Percentiles rank a stretch among this genome's conserved stretches.
These are phyloP conservation scores for Rhizopus sp. DNA, from an alignment of 371 early-diverging fungal genomes.

Conservation along the genomic window DNA sequence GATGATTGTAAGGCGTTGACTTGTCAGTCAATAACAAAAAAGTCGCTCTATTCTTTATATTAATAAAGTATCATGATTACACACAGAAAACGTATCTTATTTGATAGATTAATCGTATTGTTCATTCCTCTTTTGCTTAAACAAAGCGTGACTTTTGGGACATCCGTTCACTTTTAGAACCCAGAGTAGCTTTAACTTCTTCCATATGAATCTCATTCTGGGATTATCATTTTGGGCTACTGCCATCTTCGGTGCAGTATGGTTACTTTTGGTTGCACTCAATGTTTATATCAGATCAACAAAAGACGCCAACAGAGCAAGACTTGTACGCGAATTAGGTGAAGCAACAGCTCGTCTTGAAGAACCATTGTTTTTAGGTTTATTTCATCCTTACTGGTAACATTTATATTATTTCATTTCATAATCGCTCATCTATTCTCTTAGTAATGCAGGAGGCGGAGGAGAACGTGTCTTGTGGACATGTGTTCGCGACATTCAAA, in stretches of 20 bases:
- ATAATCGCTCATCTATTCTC: background rate
- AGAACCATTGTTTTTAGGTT: slow-evolving; percentile 56
- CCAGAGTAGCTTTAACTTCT: slow-evolving; percentile 88
- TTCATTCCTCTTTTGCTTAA: too few species aligned
- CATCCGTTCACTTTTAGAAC: slow-evolving; percentile 22
- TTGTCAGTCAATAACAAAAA: too few species aligned
- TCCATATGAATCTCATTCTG: background rate
- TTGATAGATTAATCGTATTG: too few species aligned
- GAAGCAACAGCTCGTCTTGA: slow-evolving; percentile 13
- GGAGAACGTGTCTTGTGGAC: slow-evolving; percentile 97
- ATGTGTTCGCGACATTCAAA: slow-evolving; percentile 75
- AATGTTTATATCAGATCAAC: slow-evolving; percentile 23
- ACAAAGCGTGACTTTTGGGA: too few species aligned
- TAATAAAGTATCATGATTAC: too few species aligned
- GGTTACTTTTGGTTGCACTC: slow-evolving; percentile 14
- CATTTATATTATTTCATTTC: slow-evolving; percentile 1
- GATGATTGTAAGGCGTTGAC: too few species aligned
- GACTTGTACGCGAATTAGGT: slow-evolving; percentile 28
- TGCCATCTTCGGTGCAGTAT: slow-evolving; percentile 6
- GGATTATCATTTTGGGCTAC: slow-evolving; percentile 34
- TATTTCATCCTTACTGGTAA: slow-evolving; percentile 91
- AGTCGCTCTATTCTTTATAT: too few species aligned
- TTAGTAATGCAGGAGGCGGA: slow-evolving; percentile 90
- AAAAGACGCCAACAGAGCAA: slow-evolving; percentile 21
- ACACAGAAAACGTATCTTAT: too few species aligned